Evolutionary conservation across 345 rosid genomes (phyloP), one percentile per base, ranked within the genome.

Genomic region (Linum lewisii): DNA sequence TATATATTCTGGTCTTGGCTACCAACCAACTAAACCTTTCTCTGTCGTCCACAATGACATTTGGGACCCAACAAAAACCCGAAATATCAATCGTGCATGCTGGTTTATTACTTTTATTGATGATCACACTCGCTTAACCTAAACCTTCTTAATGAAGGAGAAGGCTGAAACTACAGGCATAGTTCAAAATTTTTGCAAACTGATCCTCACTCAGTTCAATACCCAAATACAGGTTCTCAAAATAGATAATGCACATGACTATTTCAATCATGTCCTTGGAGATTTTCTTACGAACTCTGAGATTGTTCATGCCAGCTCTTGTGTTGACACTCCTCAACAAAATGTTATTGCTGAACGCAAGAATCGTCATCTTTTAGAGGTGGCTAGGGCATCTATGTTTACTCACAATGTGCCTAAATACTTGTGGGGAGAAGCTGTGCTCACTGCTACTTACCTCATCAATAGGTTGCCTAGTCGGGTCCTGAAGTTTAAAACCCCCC

Each of bases 161-260:
- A 66, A 59, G 51, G 21, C 10, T 3, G n/a, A 21, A 1, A 21
- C 26, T 1, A 19, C 2, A 1, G 8, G 3, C 0, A 20, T 45
- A 2, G 58, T 11, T 7, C 9, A 58, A 32, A 16, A 59, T 0
- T 58, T 59, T 7, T 21, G 58, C 25, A 8, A 16, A 0, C 21
- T 66, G 51, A 7, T 66, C 0, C 15, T 26, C 18, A 59, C 21
- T 19, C 63, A 58, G 4, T 66, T 51, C 23, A 34, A 66, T 21
- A 51, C 34, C 2, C 1, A 20, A 10, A 47, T 59, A 7, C 18
- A 51, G 13, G 22, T 59, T 13, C 3, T 51, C 1, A 2, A n/a
- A 5, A 47, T 32, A 2, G 52, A 66, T 14, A 59, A 32, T 50
- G 51, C 24, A 9, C 21, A 9, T 1, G 51, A 66, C 11, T 34